Evolutionary conservation across 331 rosid genomes (phyloP).

Genomic region (Malus hybrid): DNA sequence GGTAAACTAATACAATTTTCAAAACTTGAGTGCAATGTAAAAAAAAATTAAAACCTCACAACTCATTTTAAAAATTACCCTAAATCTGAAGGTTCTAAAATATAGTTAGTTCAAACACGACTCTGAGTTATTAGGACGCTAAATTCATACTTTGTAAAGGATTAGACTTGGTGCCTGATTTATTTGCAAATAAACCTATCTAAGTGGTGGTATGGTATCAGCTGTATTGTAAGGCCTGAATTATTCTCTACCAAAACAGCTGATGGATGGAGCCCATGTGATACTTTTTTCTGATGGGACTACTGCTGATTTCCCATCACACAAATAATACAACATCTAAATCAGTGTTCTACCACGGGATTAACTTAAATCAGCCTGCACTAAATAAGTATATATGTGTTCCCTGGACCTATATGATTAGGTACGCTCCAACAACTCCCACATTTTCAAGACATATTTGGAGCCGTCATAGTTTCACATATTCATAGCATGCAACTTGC

Average conservation of each 20-base stretch:
- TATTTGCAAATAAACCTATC: not conserved
- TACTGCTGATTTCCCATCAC: not conserved
- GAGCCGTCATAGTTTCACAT: not conserved
- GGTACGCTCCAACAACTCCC: conserved; percentile 1
- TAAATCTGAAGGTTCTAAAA: no score
- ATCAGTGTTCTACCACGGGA: not conserved
- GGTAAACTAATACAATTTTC: no score
- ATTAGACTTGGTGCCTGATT: not conserved
- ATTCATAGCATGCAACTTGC: not conserved
- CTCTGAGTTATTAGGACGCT: not conserved
- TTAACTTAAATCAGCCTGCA: not conserved
- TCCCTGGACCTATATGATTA: not conserved
- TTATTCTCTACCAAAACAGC: not conserved
- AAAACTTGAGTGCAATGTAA: no score
- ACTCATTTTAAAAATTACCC: no score
- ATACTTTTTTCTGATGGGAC: no score
- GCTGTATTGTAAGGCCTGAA: not conserved
- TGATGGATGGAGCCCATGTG: not conserved
- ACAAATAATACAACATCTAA: not conserved
- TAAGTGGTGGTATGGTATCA: not conserved
- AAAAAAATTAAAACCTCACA: no score
- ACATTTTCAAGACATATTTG: not conserved
- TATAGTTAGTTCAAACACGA: no score
- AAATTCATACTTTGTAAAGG: not conserved
- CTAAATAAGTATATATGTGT: no score